These are phyloP conservation scores for Takakia lepidozioides DNA, from an alignment of 225 moss, liverwort and hornwort species.

Conservation along the genomic window DNA sequence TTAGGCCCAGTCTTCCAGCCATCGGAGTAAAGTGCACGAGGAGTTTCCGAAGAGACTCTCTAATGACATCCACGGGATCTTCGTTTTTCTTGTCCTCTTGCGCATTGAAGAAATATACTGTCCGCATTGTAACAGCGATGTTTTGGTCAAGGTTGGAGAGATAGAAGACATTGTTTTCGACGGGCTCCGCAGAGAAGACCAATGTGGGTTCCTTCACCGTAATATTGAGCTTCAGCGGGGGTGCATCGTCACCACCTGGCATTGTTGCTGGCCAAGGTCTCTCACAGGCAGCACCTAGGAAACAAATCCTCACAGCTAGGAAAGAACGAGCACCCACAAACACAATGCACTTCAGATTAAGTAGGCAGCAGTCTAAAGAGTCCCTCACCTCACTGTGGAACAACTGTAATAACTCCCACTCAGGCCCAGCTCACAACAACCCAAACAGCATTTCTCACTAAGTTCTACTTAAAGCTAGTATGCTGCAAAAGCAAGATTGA, in stretches of 20 bases:
- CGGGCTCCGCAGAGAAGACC: slow-evolving; percentile 25
- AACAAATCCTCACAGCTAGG: too few relatives aligned
- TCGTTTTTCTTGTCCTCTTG: slow-evolving; percentile 41
- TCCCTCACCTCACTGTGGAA: too few relatives aligned
- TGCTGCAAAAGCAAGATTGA: too few relatives aligned
- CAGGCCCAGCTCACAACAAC: too few relatives aligned
- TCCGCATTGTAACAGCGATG: slow-evolving; percentile 54
- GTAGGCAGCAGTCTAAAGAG: too few relatives aligned
- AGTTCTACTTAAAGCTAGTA: too few relatives aligned
- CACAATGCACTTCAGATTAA: too few relatives aligned
- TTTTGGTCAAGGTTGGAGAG: slow-evolving; percentile 55
- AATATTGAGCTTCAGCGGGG: slow-evolving; percentile 13
- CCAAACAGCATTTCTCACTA: too few relatives aligned
- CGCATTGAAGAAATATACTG: slow-evolving; percentile 49
- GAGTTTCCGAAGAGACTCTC: slow-evolving; percentile 22
- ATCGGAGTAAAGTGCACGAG: slow-evolving; percentile 42
- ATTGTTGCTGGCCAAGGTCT: slow-evolving; percentile 12
- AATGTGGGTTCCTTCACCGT: slow-evolving; percentile 25
- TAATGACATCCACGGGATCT: slow-evolving; percentile 33
- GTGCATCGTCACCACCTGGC: slow-evolving; percentile 23
- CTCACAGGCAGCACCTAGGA: too few relatives aligned
- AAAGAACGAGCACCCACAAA: too few relatives aligned
- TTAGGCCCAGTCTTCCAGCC: slow-evolving; percentile 40
- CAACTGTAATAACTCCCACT: too few relatives aligned
- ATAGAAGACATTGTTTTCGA: slow-evolving; percentile 25